A percentile compares a stretch with the other conserved stretches of the same genome.
These are phyloP conservation scores for Malassezia caprae DNA, from an alignment of 1,284 basidiomycete species.

Conservation along the genomic window DNA sequence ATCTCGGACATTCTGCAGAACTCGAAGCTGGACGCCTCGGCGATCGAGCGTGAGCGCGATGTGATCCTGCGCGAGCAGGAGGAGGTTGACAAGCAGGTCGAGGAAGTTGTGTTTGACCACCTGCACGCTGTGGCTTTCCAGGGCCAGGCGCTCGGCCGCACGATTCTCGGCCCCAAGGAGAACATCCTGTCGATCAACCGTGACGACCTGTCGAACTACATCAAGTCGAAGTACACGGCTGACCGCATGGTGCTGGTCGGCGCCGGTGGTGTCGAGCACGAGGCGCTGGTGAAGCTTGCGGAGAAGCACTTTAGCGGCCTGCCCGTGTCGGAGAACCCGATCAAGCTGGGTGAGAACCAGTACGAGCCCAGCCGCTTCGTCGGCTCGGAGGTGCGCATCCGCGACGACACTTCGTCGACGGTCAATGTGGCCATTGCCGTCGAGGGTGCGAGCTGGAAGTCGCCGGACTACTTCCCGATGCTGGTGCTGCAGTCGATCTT, in stretches of 20 bases:
- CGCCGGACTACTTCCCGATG: slow-evolving; percentile 98
- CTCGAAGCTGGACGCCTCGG: slow-evolving; percentile 78
- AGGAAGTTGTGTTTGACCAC: slow-evolving; percentile 98
- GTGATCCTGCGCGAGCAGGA: slow-evolving; percentile 96
- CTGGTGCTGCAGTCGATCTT: slow-evolving; percentile 96
- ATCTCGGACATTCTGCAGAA: slow-evolving; percentile 97
- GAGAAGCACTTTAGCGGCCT: slow-evolving; percentile 84
- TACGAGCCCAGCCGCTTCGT: slow-evolving; percentile 62
- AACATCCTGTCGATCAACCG: slow-evolving; percentile 94
- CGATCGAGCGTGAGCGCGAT: slow-evolving; percentile 90
- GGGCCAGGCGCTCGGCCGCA: slow-evolving; percentile 86
- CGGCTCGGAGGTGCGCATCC: slow-evolving; percentile 89
- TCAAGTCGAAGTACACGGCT: slow-evolving; percentile 94
- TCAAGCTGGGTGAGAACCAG: slow-evolving; percentile 63
- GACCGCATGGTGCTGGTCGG: slow-evolving; percentile 99
- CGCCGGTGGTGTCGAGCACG: slow-evolving; percentile 86
- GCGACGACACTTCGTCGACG: slow-evolving; percentile 79
- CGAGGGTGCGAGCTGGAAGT: slow-evolving; percentile 94
- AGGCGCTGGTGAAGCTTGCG: slow-evolving; percentile 84
- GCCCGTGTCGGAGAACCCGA: slow-evolving; percentile 75
- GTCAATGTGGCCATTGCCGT: slow-evolving; percentile 93
- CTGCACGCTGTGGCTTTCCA: slow-evolving; percentile 93
- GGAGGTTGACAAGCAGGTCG: slow-evolving; percentile 95
- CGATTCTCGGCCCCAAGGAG: slow-evolving; percentile 90
- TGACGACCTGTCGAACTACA: slow-evolving; percentile 79